These are phyloP conservation scores for Penicillium digitatum DNA, from an alignment of 2,329 filamentous ascomycete genomes.

Conservation along the genomic window DNA sequence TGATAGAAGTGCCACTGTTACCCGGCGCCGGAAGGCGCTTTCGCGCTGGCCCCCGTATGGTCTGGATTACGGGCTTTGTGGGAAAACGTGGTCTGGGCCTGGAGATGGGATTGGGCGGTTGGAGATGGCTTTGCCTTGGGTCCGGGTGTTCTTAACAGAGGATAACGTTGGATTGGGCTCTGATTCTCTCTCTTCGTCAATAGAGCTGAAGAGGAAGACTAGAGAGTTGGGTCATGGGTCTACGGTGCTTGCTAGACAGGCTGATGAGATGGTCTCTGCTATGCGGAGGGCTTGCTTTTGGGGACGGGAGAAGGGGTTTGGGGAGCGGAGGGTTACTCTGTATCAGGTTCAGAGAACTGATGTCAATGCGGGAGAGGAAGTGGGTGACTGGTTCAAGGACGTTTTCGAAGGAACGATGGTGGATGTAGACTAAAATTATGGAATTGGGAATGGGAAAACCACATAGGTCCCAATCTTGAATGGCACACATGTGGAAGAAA, in stretches of 20 bases:
- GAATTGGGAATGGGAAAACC: background rate
- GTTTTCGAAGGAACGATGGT: conserved; percentile 10
- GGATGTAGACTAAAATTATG: background rate
- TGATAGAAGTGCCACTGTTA: background rate
- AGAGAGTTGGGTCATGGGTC: background rate
- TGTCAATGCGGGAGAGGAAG: background rate
- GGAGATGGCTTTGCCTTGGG: conserved; percentile 33
- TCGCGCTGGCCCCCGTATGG: conserved; percentile 41
- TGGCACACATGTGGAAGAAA: background rate
- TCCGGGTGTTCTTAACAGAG: conserved; percentile 25
- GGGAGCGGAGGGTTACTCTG: conserved; percentile 34
- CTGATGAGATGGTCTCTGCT: conserved; percentile 40
- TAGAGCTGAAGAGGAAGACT: background rate
- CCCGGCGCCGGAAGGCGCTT: conserved; percentile 36
- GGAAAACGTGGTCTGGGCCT: conserved; percentile 12
- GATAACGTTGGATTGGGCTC: background rate
- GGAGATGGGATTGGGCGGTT: conserved; percentile 21
- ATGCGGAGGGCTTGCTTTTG: conserved; percentile 45
- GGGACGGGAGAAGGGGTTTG: conserved; percentile 40
- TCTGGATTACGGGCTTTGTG: conserved; percentile 31
- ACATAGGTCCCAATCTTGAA: background rate
- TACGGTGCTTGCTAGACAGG: conserved; percentile 37
- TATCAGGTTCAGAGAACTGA: background rate
- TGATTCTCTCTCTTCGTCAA: background rate
- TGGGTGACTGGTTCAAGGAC: conserved; percentile 11